Percentiles rank a stretch among this genome's conserved stretches.
phyloP scores from a whole-genome alignment of 106 monocot species.

The Allium sativum region DNA sequence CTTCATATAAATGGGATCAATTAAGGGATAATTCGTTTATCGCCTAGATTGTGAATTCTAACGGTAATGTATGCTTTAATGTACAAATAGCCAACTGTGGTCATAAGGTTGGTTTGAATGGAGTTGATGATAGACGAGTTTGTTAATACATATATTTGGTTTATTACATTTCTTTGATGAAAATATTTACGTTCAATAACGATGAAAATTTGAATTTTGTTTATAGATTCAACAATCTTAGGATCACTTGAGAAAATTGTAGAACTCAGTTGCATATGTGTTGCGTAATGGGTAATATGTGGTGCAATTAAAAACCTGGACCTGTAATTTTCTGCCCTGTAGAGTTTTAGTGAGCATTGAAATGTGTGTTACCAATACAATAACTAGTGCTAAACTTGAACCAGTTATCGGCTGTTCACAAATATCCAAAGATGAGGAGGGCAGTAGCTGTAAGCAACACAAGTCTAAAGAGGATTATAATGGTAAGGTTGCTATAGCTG shows the following conservation, averaged over 20 bases:
- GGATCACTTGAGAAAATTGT: constrained; percentile 82
- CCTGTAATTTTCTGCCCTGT: too few relatives aligned
- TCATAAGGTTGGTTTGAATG: constrained; percentile 94
- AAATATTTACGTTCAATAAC: too few relatives aligned
- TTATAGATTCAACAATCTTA: constrained; percentile 68
- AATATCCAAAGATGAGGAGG: too few relatives aligned
- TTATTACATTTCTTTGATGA: not conserved
- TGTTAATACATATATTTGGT: constrained; percentile 33
- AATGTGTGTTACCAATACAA: too few relatives aligned
- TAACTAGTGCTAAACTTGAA: too few relatives aligned
- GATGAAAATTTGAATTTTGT: too few relatives aligned
- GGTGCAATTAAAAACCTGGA: constrained; percentile 69
- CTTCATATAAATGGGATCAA: constrained; percentile 71
- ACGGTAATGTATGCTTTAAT: constrained; percentile 76
- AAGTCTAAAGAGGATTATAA: constrained; percentile 53
- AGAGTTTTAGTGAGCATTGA: too few relatives aligned
- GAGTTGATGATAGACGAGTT: constrained; percentile 96
- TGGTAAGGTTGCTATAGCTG: constrained; percentile 59
- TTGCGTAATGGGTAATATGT: constrained; percentile 67
- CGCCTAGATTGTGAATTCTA: constrained; percentile 74
- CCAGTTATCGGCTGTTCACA: too few relatives aligned
- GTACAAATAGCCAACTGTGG: constrained; percentile 90
- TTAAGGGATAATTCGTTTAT: constrained; percentile 93
- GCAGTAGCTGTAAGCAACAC: constrained; percentile 12
- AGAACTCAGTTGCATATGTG: constrained; percentile 89